Percentiles rank a stretch among this genome's conserved stretches.
These are phyloP conservation scores for Monotropa hypopitys DNA, from an alignment of 179 eudicot species.

Conservation along the genomic window DNA sequence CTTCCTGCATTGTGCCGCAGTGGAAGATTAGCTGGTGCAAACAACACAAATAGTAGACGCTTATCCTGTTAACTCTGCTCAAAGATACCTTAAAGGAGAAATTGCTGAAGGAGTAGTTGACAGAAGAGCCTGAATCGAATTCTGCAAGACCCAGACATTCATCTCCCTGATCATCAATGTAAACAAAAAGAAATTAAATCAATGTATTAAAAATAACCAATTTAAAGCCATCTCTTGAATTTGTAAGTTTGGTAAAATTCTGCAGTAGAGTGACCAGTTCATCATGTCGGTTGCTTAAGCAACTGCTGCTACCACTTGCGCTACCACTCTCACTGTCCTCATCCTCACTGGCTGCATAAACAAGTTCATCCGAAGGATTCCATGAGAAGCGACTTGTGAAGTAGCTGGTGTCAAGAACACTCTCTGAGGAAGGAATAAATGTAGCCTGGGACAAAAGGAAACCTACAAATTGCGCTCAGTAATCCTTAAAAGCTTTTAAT, in stretches of 20 bases:
- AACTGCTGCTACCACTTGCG: conserved; percentile 73
- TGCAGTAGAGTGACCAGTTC: conserved; percentile 47
- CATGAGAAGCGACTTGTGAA: conserved; percentile 85
- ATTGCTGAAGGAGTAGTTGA: conserved; percentile 87
- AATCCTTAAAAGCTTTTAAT: neutral
- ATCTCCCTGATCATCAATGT: conserved; percentile 44
- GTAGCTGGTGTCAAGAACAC: conserved; percentile 87
- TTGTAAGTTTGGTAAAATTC: neutral
- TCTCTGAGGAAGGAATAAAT: conserved; percentile 87
- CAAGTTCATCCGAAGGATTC: conserved; percentile 84
- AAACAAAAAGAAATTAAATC: neutral
- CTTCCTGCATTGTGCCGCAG: neutral
- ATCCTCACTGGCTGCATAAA: conserved; percentile 54
- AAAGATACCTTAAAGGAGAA: conserved; percentile 84
- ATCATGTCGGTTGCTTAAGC: conserved; percentile 71
- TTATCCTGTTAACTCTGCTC: neutral
- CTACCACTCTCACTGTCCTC: conserved; percentile 79
- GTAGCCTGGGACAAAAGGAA: conserved; percentile 57
- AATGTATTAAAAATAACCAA: neutral
- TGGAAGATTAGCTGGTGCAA: neutral
- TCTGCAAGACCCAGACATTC: conserved; percentile 63
- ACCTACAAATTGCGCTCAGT: neutral
- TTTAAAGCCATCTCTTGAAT: neutral
- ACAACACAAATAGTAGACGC: neutral
- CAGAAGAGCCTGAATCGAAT: conserved; percentile 55